These are phyloP conservation scores for Apiotrichum akiyoshidainum DNA, from an alignment of 1,284 basidiomycete species.

Conservation along the genomic window DNA sequence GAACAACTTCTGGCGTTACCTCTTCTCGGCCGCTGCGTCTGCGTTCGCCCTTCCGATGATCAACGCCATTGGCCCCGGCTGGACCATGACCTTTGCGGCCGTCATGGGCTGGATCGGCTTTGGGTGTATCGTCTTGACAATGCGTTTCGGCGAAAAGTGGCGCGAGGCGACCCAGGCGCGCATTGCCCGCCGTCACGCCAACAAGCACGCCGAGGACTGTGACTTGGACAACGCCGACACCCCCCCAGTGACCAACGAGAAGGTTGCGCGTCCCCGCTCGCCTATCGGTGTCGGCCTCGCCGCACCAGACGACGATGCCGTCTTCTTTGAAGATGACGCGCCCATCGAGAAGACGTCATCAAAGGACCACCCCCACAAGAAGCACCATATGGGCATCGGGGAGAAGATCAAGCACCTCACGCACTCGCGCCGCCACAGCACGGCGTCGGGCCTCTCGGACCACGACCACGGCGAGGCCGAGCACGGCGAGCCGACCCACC, in stretches of 20 bases:
- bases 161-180: constrained; percentile 25
- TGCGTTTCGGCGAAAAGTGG: constrained; percentile 37
- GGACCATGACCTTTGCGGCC: constrained; percentile 57
- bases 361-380: neutral
- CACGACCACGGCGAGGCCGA: constrained; percentile 18
- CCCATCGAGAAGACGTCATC: neutral
- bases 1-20: constrained; percentile 46
- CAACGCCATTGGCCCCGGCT: constrained; percentile 57
- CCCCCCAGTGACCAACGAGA: constrained; percentile 10
- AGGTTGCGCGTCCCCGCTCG: neutral
- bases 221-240: neutral
- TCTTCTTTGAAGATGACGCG: neutral
- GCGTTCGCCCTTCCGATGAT: constrained; percentile 58
- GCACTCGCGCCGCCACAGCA: neutral
- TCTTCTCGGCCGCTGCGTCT: constrained; percentile 51
- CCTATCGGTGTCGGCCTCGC: neutral
- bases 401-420: constrained; percentile 1
- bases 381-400: neutral
- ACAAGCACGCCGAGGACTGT: constrained; percentile 9
- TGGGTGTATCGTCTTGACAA: constrained; percentile 16
- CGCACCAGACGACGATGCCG: neutral
- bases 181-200: constrained; percentile 15
- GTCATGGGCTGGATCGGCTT: constrained; percentile 39
- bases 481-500: constrained; percentile 23
- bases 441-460: constrained; percentile 1